Percentiles rank a stretch among this genome's conserved stretches.
phyloP scores from a whole-genome alignment of 768 basidiomycete species.

The Russula abietina region DNA sequence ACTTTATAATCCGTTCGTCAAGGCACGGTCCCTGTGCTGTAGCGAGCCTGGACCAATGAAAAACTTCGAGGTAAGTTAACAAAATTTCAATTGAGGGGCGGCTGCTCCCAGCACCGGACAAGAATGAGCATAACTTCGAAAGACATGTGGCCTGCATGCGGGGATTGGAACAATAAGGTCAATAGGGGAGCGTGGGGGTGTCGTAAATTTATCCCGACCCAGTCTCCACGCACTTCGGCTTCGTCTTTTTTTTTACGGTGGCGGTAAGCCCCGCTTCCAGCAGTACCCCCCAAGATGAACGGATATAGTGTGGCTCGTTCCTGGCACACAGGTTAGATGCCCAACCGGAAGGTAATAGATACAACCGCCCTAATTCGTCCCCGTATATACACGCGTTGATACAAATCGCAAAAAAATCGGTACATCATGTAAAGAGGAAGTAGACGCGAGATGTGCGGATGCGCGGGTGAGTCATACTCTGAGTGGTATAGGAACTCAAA shows the following conservation, averaged over 20 bases:
- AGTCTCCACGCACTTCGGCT: too few species aligned
- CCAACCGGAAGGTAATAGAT: not conserved
- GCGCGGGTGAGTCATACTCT: not conserved
- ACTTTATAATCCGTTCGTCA: too few species aligned
- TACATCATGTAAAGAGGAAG: not conserved
- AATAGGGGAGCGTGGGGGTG: too few species aligned
- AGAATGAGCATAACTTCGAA: too few species aligned
- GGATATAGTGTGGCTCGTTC: not conserved
- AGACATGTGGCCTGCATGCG: too few species aligned
- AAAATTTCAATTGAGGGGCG: too few species aligned
- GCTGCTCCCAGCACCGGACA: too few species aligned
- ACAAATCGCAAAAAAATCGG: not conserved
- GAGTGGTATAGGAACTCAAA: not conserved
- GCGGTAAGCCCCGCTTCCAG: not conserved
- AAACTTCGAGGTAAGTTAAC: too few species aligned
- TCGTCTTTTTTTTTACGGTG: not conserved
- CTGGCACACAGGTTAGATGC: not conserved
- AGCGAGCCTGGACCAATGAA: too few species aligned
- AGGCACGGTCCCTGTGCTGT: too few species aligned
- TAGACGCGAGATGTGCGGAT: not conserved
- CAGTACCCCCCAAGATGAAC: not conserved
- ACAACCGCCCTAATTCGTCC: not conserved
- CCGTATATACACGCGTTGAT: not conserved
- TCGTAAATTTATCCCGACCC: too few species aligned
- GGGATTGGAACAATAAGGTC: too few species aligned